Base-by-base conservation (phyloP, 164 flowering plant species). In the Annona squamosa region DNA sequence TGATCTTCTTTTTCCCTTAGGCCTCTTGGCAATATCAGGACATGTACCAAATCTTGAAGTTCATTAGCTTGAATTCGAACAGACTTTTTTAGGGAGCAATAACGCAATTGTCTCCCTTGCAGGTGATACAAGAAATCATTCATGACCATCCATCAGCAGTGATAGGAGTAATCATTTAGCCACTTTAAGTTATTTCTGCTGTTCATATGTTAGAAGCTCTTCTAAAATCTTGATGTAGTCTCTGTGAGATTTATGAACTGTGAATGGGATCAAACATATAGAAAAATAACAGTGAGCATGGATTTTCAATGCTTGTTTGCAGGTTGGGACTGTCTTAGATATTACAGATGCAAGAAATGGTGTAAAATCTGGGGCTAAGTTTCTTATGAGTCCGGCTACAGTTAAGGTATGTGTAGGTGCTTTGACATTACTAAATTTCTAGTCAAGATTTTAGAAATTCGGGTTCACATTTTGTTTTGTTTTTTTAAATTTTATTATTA, bases 301-400 rank as follows among this genome's bases (percentile, higher is more conserved):
- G 59, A 52, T 2, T 52, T 52, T 2, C 10, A 52, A 52, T 5
- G 59, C 9, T 1, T 52, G 9, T 52, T 64, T 84, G 65, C 84
- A 92, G 94, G 94, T 85, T 76, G 97, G 97, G 26, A 92, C 93
- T 48, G 87, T 92, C 79, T 81, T 90, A 71, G 79, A 75, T 72
- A 46, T 74, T 41, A 72, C 77, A 72, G 97, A 89, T 83, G 95
- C 95, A 57, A 77, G 77, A 78, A 80, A 65, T 63, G 90, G 92
- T 37, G 78, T 83, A n/a, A 70, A 78, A 62, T 85, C 83, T 77
- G 97, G 97, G 74, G 97, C 91, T 71, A 89, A 83, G 81, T 92
- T 92, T 74, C 87, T 90, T 4, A 87, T 90, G 94, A 90, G 97
- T 79, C 97, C 97, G 69, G 94, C 86, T 46, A 86, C 78, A 37